Evolutionary conservation across 768 basidiomycete species (phyloP), one percentile per base, ranked within the genome.

Genomic region (Termitomyces sp.): DNA sequence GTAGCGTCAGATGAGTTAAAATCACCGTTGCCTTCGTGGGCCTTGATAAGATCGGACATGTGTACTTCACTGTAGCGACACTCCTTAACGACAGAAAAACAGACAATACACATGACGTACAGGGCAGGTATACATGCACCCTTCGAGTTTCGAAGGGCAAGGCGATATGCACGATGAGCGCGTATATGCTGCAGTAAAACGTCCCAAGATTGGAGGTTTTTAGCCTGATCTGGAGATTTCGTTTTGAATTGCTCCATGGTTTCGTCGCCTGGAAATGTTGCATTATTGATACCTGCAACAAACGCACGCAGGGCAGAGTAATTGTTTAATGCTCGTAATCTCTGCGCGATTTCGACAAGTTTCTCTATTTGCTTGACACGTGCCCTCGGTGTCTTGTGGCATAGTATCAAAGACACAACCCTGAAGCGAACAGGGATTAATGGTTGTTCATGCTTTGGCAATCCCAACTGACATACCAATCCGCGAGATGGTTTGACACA

Each of bases 241-340:
- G 73, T 61, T 68, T 83, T 86, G 67, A 95, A 87, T 31, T 82
- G 71, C 55, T 89, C 86, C 76, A 91, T 84, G 0, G 92, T 88
- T 63, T 84, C 82, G 63, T 88, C 86, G 7, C 89, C 90, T 48
- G 86, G 79, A 61, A 88, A 86, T 0, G 88, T 87, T 4, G 93
- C 85, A 60, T 84, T 86, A 65, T 91, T 90, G 72, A 98, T 90
- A 5, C 94, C 96, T 29, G 93, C 91, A n/a, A 98, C 86, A 63
- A 98, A 86, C 10, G 94, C 93, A 46, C 93, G 92, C 54, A 97
- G 73, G 0, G 90, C 91, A 34, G 94, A 93, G 69, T 97, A 98
- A 68, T 99, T 98, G 71, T 96, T 94, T 46, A 91, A 69, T 13
- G 80, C 78, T 32, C 96, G 87, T 42, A 99, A 78, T 55, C 84